A percentile compares a stretch with the other conserved stretches of the same genome.
Conservation (phyloP, 208 protist genomes). For the Acanthamoeba castellanii region DNA sequence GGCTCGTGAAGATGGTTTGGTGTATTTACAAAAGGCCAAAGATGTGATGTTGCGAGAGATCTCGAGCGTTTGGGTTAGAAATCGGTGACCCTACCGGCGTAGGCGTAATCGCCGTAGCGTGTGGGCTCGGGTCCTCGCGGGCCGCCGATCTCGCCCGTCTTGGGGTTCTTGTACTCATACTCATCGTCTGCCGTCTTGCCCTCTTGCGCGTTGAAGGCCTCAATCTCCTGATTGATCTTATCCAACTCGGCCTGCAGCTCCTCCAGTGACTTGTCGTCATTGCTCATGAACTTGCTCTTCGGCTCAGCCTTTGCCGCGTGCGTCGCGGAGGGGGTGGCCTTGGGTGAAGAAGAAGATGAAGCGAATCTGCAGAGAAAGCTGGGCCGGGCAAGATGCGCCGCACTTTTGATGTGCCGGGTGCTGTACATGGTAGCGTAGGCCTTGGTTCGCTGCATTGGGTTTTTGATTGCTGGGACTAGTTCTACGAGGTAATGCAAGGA, state of each 20-base stretch:
- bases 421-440: too few relatives aligned
- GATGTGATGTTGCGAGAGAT: background rate
- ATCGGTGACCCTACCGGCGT: constrained; percentile 5
- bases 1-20: background rate
- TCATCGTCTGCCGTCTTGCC: background rate
- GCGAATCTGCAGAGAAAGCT: too few relatives aligned
- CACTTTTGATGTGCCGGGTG: too few relatives aligned
- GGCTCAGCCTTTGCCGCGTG: background rate
- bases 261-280: constrained; percentile 23
- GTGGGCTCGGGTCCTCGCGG: constrained; percentile 59
- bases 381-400: too few relatives aligned
- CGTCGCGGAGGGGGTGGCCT: too few relatives aligned
- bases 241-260: constrained; percentile 53
- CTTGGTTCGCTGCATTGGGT: too few relatives aligned
- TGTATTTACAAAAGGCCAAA: background rate
- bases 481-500: too few relatives aligned
- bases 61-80: background rate
- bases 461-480: too few relatives aligned
- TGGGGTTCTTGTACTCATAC: constrained; percentile 46
- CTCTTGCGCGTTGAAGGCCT: background rate
- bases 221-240: constrained; percentile 34
- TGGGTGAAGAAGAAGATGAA: too few relatives aligned
- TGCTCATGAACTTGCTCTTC: background rate
- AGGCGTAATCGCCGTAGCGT: constrained; percentile 57
- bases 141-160: constrained; percentile 63